These are phyloP conservation scores for Penicillium roqueforti DNA, from an alignment of 495 filamentous ascomycete species.

Conservation along the genomic window DNA sequence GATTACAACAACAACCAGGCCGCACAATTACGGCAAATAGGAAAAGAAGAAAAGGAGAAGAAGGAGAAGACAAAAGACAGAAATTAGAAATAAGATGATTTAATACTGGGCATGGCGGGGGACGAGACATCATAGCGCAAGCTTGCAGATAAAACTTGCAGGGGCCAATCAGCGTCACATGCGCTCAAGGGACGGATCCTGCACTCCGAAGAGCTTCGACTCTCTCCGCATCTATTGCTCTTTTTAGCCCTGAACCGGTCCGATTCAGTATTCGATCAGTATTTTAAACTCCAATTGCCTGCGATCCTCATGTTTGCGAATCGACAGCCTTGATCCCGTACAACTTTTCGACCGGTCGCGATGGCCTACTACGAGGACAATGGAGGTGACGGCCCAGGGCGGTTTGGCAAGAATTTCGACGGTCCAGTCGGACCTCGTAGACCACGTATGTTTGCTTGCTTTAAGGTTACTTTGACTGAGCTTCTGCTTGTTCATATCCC, in stretches of 20 bases:
- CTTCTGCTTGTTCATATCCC: background rate
- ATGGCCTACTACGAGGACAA: slow-evolving; percentile 46
- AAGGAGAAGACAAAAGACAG: background rate
- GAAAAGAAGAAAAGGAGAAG: background rate
- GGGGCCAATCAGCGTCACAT: slow-evolving; percentile 22
- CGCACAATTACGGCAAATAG: background rate
- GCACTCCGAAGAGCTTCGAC: slow-evolving; percentile 18
- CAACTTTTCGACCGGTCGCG: slow-evolving; percentile 7
- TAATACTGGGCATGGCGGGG: background rate
- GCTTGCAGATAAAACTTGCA: background rate
- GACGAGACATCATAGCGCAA: slow-evolving; percentile 20
- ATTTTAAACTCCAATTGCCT: background rate
- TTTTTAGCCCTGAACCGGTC: background rate
- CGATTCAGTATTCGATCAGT: background rate
- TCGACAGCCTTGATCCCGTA: background rate
- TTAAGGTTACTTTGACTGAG: background rate
- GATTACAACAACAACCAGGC: background rate
- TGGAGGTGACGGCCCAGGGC: slow-evolving; percentile 35
- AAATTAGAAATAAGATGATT: background rate
- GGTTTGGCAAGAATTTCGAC: slow-evolving; percentile 36
- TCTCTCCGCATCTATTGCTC: slow-evolving; percentile 7
- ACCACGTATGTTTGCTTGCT: slow-evolving; percentile 33
- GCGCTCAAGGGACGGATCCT: slow-evolving; percentile 11
- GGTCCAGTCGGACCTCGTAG: slow-evolving; percentile 39
- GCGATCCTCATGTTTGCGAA: background rate